Evolutionary conservation across 176 grass and related monocot genomes (phyloP), one percentile per base, ranked within the genome.

Genomic region (Oryza meyeriana): DNA sequence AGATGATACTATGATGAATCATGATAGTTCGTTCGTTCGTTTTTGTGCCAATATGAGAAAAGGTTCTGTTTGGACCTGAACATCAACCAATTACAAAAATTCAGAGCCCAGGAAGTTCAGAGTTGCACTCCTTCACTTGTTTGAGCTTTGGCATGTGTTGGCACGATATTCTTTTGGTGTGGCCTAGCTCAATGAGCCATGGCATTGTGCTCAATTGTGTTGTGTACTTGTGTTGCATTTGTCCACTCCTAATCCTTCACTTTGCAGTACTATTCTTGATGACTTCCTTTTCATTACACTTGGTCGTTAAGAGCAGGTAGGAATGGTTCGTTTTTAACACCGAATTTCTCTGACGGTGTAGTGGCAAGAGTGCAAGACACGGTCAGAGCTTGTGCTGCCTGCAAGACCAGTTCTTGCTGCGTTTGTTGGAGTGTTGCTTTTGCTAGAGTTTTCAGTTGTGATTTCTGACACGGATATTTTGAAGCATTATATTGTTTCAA

Each of bases 21-120:
- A 55, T 12, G n/a, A 22, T 76, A 81, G 44, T 89, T 89, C 72
- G 78, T 89, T 89, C 78, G 61, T 81, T 88, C 10, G 44, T 81
- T 85, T 71, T 27, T 81, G 39, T 81, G 44, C 45, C 27, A 35
- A 44, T 66, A 80, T 36, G 63, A 64, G 39, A 14, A 10, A 7
- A 61, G 12, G 48, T 80, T 80, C 48, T 84, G 78, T 58, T 83
- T 71, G 77, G 81, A 55, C 77, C 39, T 24, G 67, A 12, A 85
- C 0, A 47, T 63, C 70, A 83, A 83, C 66, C 26, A 4, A 66
- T 44, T 44, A 82, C 44, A 78, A 89, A 72, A 85, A 31, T 64
- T 52, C 31, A 27, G 1, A 70, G 70, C 42, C 4, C 17, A 74
- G 12, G 2, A 12, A 74, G 59, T 38, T 57, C 6, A 8, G 11